Evolutionary conservation across 2,329 filamentous ascomycete genomes (phyloP).

Genomic region (Paracorniculantispora psalliotae): DNA sequence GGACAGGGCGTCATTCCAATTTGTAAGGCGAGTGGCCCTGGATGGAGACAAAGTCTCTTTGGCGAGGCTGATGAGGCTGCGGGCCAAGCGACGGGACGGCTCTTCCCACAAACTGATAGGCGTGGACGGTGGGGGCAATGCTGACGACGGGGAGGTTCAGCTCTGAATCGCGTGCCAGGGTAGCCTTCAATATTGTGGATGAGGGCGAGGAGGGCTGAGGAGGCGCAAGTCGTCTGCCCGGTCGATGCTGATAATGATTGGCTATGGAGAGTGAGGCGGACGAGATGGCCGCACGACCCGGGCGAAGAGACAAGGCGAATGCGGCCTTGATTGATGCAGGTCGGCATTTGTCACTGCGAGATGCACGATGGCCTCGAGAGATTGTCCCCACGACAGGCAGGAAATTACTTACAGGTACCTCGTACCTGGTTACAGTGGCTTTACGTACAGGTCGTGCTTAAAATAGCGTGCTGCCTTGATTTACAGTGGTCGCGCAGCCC

Average conservation of each 20-base stretch:
- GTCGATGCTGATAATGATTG: neutral
- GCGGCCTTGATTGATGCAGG: neutral
- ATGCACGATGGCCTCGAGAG: neutral
- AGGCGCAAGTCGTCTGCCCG: neutral
- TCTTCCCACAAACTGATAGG: constrained; percentile 10
- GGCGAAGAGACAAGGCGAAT: neutral
- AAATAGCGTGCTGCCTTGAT: neutral
- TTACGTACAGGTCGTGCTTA: neutral
- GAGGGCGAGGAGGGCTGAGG: neutral
- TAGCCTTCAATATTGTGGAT: constrained; percentile 1
- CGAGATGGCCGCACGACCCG: neutral
- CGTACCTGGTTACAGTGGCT: too few species aligned
- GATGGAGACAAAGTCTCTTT: neutral
- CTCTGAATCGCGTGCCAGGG: neutral
- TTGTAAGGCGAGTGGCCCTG: neutral
- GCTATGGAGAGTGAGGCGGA: neutral
- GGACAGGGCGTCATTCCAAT: neutral
- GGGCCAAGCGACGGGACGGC: constrained; percentile 9
- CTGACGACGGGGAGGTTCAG: constrained; percentile 6
- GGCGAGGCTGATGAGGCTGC: constrained; percentile 12
- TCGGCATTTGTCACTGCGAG: neutral
- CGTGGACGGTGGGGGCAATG: constrained; percentile 1
- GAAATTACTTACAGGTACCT: neutral
- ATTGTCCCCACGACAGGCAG: neutral
- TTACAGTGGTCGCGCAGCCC: neutral